Evolutionary conservation across 495 filamentous ascomycete species (phyloP), one percentile per base, ranked within the genome.

Genomic region (Corynascus novoguineensis): DNA sequence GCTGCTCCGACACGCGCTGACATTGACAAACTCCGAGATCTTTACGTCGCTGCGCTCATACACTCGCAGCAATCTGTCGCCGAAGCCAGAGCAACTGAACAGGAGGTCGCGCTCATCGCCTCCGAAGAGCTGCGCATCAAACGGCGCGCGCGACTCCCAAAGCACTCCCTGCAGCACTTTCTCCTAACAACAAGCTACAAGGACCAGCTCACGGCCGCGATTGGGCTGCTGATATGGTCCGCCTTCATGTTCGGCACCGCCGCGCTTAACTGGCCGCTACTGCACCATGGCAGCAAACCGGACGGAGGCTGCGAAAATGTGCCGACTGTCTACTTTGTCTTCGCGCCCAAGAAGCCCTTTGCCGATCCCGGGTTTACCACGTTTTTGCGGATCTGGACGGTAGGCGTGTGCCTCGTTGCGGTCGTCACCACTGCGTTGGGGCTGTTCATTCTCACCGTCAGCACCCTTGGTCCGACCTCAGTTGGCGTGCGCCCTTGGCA

Each of bases 321-420:
- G 3, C 61, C 62, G n/a, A 68, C 64, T n/a, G 64, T 68, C 9
- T 66, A 64, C 41, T 68, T 68, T 9, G 64, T 68, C 15, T 40
- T 68, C 4, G 64, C 64, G 4, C 61, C 64, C 24, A 66, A 68
- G 50, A 68, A 66, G 44, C 66, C 64, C 1, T 68, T 66, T 21
- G 46, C 35, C 45, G 64, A 66, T 27, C 3, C 29, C 1, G 57
- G 63, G 0, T 68, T 68, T 42, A 53, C 34, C 14, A 56, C 50
- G 7, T 68, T 68, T 37, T 50, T 68, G 25, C 37, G 59, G 6
- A 45, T 68, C 12, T 68, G 65, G 65, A 68, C 65, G 6, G 63
- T 68, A 2, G 63, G 63, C n/a, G 63, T 68, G 3, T 63, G 60
- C 46, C 45, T 68, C 17, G 57, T 68, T 5, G 65, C 65, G 7